phyloP scores from a whole-genome alignment of 2,329 filamentous ascomycete genomes.

The Mycosphaerella sp. region DNA sequence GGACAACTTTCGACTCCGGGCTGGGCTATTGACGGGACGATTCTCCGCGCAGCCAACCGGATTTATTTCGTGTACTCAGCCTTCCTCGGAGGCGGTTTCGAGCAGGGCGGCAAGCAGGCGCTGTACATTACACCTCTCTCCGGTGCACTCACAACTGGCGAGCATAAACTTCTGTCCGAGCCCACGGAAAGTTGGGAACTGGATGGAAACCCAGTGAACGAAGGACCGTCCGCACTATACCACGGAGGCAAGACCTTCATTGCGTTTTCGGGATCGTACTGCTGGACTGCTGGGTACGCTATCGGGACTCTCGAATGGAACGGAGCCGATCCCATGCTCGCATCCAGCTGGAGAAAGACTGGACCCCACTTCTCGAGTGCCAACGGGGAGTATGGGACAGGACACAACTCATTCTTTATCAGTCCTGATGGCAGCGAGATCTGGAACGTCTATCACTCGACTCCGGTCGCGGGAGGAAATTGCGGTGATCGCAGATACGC shows the following conservation, averaged over 20 bases:
- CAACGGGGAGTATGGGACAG: conserved; percentile 47
- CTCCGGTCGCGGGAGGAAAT: conserved; percentile 43
- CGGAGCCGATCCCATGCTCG: conserved; percentile 44
- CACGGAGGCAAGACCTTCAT: conserved; percentile 49
- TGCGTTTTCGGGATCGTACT: conserved; percentile 51
- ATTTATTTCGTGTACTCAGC: conserved; percentile 53
- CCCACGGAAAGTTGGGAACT: conserved; percentile 50
- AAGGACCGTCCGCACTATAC: conserved; percentile 51
- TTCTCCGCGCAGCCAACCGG: conserved; percentile 44
- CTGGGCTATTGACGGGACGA: conserved; percentile 52
- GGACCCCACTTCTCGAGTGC: conserved; percentile 49
- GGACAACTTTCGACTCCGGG: conserved; percentile 41
- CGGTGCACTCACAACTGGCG: conserved; percentile 42
- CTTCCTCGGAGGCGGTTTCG: conserved; percentile 30
- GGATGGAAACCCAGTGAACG: conserved; percentile 47
- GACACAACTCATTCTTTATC: conserved; percentile 46
- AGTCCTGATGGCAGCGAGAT: conserved; percentile 51
- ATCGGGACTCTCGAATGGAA: conserved; percentile 52
- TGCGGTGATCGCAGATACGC: conserved; percentile 52
- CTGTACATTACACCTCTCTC: conserved; percentile 40
- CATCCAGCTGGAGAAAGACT: conserved; percentile 48
- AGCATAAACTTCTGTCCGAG: conserved; percentile 46
- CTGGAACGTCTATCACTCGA: conserved; percentile 54
- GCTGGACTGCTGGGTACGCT: conserved; percentile 51
- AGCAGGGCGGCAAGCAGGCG: conserved; percentile 38